These are phyloP conservation scores for Bruguiera hainesii DNA, from an alignment of 441 rosid species.

Conservation along the genomic window DNA sequence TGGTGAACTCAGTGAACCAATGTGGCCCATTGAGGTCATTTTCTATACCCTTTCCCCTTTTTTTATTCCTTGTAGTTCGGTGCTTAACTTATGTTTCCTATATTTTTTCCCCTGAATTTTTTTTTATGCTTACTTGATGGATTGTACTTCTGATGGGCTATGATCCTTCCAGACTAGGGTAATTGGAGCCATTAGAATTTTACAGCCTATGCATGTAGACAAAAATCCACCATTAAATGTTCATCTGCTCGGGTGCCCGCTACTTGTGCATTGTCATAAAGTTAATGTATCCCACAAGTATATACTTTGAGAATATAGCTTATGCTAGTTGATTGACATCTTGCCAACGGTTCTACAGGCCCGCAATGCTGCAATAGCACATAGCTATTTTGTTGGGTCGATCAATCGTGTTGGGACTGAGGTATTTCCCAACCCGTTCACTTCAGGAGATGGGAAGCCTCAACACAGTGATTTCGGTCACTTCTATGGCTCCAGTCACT, in stretches of 20 bases:
- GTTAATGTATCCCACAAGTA: too few relatives aligned
- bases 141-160: background rate
- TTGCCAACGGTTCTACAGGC: slow-evolving; percentile 46
- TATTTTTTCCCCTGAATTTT: background rate
- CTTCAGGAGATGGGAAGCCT: slow-evolving; percentile 93
- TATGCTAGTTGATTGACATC: slow-evolving; percentile 11
- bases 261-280: too few relatives aligned
- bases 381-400: slow-evolving; percentile 91
- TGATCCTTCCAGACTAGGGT: background rate
- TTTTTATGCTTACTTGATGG: slow-evolving; percentile 10
- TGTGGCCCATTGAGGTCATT: slow-evolving; percentile 97
- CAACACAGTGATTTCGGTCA: slow-evolving; percentile 84
- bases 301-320: too few relatives aligned
- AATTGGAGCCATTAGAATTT: background rate
- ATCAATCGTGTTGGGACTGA: slow-evolving; percentile 97
- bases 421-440: slow-evolving; percentile 87
- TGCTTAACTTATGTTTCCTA: background rate
- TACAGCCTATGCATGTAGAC: background rate
- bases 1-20: slow-evolving; percentile 94
- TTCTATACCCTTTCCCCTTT: background rate
- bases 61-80: background rate
- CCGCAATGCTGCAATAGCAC: slow-evolving; percentile 93
- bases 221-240: background rate
- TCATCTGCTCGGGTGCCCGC: background rate
- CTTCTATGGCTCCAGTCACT: slow-evolving; percentile 90